A percentile compares a stretch with the other conserved stretches of the same genome.
phyloP scores from a whole-genome alignment of 2,329 filamentous ascomycete species.

The Colletotrichum incanum region DNA sequence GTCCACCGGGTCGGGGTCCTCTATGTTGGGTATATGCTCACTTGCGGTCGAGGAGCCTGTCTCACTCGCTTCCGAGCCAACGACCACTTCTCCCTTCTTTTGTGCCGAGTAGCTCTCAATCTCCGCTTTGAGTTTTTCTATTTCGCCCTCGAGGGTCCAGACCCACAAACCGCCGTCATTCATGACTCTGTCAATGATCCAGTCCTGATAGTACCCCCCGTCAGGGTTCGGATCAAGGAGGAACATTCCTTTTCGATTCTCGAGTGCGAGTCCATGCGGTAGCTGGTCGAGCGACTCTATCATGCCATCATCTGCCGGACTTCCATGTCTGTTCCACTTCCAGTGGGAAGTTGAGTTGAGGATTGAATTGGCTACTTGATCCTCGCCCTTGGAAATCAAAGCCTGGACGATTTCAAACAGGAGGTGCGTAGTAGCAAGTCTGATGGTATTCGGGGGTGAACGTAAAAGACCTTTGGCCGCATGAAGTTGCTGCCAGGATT shows the following conservation, averaged over 20 bases:
- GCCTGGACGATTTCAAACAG: background rate
- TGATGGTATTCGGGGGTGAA: background rate
- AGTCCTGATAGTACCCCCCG: background rate
- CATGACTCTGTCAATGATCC: background rate
- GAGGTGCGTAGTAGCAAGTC: background rate
- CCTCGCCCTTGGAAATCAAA: slow-evolving; percentile 2
- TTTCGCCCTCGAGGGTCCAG: background rate
- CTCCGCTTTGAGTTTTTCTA: background rate
- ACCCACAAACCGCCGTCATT: background rate
- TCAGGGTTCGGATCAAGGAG: slow-evolving; percentile 1
- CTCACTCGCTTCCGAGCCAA: background rate
- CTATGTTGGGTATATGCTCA: background rate
- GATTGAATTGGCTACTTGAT: slow-evolving; percentile 3
- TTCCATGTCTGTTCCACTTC: background rate
- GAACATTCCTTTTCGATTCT: slow-evolving; percentile 1
- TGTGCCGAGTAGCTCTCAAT: background rate
- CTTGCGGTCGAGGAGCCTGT: background rate
- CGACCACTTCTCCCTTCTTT: background rate
- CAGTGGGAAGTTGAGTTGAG: slow-evolving; percentile 2
- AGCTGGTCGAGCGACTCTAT: background rate
- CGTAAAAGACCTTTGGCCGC: background rate
- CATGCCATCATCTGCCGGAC: background rate
- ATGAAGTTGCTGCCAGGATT: slow-evolving; percentile 2
- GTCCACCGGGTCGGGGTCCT: background rate
- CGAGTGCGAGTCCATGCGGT: background rate